Percentiles rank a stretch among this genome's conserved stretches.
phyloP scores from a whole-genome alignment of 2,329 filamentous ascomycete species.

The Gliomastix tumulicola region DNA sequence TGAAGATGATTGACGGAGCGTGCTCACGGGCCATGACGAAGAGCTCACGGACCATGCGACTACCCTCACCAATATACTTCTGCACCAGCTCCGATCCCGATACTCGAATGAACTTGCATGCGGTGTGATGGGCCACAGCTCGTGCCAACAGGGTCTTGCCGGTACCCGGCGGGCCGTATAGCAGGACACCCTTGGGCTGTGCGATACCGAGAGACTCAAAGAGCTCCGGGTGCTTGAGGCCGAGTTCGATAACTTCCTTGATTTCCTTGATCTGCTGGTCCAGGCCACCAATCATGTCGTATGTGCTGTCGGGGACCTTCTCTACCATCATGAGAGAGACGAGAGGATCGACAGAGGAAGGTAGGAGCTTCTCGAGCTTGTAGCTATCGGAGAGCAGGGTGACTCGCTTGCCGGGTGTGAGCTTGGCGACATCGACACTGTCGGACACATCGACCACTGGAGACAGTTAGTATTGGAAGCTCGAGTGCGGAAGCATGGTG shows the following conservation, averaged over 20 bases:
- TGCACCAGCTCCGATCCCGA: constrained; percentile 95
- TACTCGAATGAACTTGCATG: constrained; percentile 98
- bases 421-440: constrained; percentile 87
- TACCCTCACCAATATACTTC: constrained; percentile 98
- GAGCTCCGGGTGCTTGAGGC: constrained; percentile 94
- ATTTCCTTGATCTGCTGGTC: constrained; percentile 99
- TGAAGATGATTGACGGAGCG: constrained; percentile 98
- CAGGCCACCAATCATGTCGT: constrained; percentile 99
- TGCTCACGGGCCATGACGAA: constrained; percentile 99
- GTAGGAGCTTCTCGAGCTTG: constrained; percentile 97
- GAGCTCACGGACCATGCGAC: constrained; percentile 95
- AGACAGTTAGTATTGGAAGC: too few species aligned
- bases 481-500: too few species aligned
- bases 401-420: constrained; percentile 95
- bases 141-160: constrained; percentile 93
- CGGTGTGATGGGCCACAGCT: constrained; percentile 95
- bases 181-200: constrained; percentile 92
- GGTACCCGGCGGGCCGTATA: constrained; percentile 94
- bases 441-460: constrained; percentile 93
- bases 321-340: constrained; percentile 99
- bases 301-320: constrained; percentile 98
- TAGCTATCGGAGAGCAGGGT: constrained; percentile 95
- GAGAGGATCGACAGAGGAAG: constrained; percentile 94
- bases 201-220: constrained; percentile 99
- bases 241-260: constrained; percentile 98